Percentiles rank a stretch among this genome's conserved stretches.
phyloP scores from a whole-genome alignment of 73 alveolate genomes.

The Paramecium tetraurelia region DNA sequence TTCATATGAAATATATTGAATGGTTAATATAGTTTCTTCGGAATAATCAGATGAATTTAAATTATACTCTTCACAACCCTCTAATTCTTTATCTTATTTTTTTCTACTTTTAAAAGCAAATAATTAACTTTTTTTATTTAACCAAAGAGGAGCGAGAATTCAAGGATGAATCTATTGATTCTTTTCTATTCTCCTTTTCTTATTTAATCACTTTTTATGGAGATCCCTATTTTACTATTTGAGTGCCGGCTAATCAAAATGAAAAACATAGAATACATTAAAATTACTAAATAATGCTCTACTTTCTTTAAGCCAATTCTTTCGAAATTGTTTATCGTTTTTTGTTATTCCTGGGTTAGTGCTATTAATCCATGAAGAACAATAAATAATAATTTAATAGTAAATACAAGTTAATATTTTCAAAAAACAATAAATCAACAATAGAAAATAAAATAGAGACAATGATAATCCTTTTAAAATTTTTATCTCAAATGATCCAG shows the following conservation, averaged over 20 bases:
- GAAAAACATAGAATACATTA: not conserved
- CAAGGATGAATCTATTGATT: not conserved
- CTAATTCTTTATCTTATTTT: not conserved
- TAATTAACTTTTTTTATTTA: not conserved
- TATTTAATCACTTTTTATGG: not conserved
- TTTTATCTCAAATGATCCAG: not conserved
- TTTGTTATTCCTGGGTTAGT: not conserved
- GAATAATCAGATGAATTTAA: not conserved
- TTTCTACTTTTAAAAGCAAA: not conserved
- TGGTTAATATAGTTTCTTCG: not conserved
- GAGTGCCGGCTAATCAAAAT: not conserved
- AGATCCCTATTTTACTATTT: not conserved
- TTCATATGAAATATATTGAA: not conserved
- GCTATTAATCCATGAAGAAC: not conserved
- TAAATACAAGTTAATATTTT: not conserved
- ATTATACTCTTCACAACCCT: not conserved
- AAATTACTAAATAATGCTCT: not conserved
- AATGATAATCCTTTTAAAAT: not conserved
- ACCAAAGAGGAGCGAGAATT: not conserved
- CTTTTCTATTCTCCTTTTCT: not conserved
- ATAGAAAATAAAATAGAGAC: not conserved
- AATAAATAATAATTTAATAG: not conserved
- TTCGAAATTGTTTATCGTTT: conserved; percentile 7
- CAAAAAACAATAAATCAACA: not conserved
- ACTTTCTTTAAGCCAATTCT: not conserved